Evolutionary conservation across 306 rosid genomes (phyloP).

Genomic region (Psophocarpus tetragonolobus): DNA sequence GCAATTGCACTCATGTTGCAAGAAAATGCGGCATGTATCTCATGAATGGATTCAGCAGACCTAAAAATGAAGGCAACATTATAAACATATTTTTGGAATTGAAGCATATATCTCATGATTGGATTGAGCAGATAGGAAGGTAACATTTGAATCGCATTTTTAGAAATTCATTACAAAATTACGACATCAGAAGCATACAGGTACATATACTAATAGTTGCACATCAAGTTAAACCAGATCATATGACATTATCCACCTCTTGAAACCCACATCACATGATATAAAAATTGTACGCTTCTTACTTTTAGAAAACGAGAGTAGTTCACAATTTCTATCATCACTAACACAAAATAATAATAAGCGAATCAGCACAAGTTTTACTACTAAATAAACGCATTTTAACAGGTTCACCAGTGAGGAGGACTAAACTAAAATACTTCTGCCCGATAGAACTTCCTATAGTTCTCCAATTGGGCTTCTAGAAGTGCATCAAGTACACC

Average conservation of each 20-base stretch:
- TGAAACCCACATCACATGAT: neutral
- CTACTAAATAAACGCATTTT: neutral
- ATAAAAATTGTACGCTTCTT: neutral
- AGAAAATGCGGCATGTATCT: neutral
- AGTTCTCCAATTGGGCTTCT: slow-evolving; percentile 2
- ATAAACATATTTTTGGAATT: neutral
- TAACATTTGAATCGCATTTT: neutral
- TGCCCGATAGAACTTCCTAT: neutral
- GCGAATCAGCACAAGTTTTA: neutral
- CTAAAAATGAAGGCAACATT: neutral
- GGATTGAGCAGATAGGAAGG: neutral
- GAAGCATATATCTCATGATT: neutral
- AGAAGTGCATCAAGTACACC: neutral
- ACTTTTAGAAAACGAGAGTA: neutral
- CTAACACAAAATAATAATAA: neutral
- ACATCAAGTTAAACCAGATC: neutral
- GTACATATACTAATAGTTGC: neutral
- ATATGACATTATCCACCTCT: neutral
- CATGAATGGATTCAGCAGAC: neutral
- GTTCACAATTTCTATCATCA: slow-evolving; percentile 3
- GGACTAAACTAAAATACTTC: neutral
- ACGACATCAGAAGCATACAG: neutral
- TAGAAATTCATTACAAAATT: neutral
- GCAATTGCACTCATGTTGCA: neutral
- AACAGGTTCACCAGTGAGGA: neutral